Percentiles rank a stretch among this genome's conserved stretches.
Conservation (phyloP, 169 alveolate genomes). For the Babesia bigemina region DNA sequence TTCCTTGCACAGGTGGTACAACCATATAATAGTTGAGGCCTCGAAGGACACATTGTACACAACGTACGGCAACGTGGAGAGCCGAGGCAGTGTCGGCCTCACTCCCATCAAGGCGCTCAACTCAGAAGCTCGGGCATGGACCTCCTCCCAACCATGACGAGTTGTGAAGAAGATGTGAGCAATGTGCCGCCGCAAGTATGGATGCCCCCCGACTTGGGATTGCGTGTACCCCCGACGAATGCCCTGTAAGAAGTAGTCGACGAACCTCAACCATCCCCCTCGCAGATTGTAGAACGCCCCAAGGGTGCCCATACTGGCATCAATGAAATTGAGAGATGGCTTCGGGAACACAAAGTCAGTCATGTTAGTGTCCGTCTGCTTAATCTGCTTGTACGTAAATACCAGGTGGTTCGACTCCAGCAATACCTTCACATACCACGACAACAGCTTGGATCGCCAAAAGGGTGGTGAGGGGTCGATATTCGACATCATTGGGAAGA, state of each 20-base stretch:
- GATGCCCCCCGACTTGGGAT: slow-evolving; percentile 12
- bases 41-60: background rate
- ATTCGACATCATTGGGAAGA: too few relatives aligned
- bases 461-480: too few relatives aligned
- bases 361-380: background rate
- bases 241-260: slow-evolving; percentile 24
- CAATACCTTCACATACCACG: background rate
- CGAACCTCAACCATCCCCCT: slow-evolving; percentile 7
- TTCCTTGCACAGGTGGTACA: background rate
- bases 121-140: background rate
- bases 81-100: background rate
- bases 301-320: background rate
- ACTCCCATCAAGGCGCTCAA: background rate
- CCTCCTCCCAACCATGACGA: background rate
- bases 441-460: background rate
- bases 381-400: background rate
- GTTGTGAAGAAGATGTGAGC: slow-evolving; percentile 33
- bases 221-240: background rate
- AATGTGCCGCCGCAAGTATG: slow-evolving; percentile 48
- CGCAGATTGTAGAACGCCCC: background rate
- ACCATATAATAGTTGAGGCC: background rate
- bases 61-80: background rate
- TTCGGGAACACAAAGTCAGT: background rate
- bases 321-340: background rate
- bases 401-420: background rate